Percentiles rank a stretch among this genome's conserved stretches.
Evolutionary conservation across 306 rosid genomes (phyloP).

Genomic region (Elaeagnus macrophylla): DNA sequence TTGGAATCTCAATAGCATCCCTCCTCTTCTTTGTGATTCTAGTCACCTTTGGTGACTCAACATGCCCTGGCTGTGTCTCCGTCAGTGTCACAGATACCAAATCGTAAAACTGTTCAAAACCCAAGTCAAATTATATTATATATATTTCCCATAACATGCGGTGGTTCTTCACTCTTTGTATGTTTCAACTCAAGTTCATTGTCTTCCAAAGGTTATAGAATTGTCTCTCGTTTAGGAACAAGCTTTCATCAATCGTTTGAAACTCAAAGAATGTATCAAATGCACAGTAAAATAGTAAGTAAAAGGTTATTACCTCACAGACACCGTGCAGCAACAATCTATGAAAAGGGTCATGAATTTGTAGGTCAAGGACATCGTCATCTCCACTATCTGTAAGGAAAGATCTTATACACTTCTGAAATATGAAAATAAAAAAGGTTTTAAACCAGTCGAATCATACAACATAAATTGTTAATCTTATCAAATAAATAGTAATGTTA

Average conservation of each 20-base stretch:
- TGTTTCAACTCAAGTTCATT: too few relatives aligned
- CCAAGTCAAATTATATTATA: background rate
- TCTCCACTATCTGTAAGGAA: constrained; percentile 42
- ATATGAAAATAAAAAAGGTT: background rate
- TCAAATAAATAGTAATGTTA: too few relatives aligned
- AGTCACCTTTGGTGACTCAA: constrained; percentile 43
- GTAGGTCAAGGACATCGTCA: constrained; percentile 43
- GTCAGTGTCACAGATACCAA: constrained; percentile 67
- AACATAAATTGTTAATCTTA: too few relatives aligned
- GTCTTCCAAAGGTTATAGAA: too few relatives aligned
- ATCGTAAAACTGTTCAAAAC: constrained; percentile 65
- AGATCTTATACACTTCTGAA: constrained; percentile 51
- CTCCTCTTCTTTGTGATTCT: constrained; percentile 55
- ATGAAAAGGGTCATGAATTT: constrained; percentile 70
- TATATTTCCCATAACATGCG: background rate
- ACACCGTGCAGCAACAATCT: constrained; percentile 84
- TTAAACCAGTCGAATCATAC: background rate
- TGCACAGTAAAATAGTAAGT: background rate
- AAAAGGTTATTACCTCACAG: constrained; percentile 59
- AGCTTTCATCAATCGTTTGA: too few relatives aligned
- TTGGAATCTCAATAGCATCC: constrained; percentile 43
- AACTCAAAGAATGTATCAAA: background rate
- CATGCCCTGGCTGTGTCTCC: constrained; percentile 22
- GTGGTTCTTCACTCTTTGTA: background rate
- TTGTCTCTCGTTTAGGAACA: too few relatives aligned